Conservation (phyloP, 2,329 filamentous ascomycete species). For the Kalaharituber pfeilii region DNA sequence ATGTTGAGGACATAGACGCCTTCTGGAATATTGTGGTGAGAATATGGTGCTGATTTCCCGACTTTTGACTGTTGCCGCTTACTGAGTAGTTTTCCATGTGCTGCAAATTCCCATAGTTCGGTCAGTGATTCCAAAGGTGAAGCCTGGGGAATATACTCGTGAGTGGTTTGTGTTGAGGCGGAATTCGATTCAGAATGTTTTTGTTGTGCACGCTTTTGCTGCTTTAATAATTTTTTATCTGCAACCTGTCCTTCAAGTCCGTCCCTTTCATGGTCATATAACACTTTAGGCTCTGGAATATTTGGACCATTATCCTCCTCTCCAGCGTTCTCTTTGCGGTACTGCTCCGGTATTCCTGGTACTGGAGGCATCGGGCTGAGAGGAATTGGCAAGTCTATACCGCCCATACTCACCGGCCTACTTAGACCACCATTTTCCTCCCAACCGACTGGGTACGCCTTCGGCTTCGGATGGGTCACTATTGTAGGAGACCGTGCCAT, state of each 20-base stretch:
- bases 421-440: not conserved
- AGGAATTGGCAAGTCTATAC: not conserved
- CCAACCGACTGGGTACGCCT: not conserved
- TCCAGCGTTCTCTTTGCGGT: not conserved
- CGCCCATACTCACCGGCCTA: not conserved
- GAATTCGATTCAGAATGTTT: not conserved
- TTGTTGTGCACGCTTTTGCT: not conserved
- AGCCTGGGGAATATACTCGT: not conserved
- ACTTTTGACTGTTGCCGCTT: not conserved
- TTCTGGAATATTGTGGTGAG: not conserved
- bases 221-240: not conserved
- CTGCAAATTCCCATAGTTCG: not conserved
- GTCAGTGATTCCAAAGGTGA: not conserved
- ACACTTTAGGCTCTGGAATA: not conserved
- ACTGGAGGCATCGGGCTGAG: not conserved
- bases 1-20: conserved; percentile 11
- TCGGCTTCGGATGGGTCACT: not conserved
- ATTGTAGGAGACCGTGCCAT: not conserved
- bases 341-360: not conserved
- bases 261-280: not conserved
- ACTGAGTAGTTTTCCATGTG: not conserved
- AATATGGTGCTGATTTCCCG: not conserved
- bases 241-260: not conserved
- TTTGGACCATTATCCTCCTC: not conserved
- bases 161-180: not conserved